A percentile compares a stretch with the other conserved stretches of the same genome.
These are phyloP conservation scores for Aurantiochytrium sp. DNA, from an alignment of 108 stramenopile species.

Conservation along the genomic window DNA sequence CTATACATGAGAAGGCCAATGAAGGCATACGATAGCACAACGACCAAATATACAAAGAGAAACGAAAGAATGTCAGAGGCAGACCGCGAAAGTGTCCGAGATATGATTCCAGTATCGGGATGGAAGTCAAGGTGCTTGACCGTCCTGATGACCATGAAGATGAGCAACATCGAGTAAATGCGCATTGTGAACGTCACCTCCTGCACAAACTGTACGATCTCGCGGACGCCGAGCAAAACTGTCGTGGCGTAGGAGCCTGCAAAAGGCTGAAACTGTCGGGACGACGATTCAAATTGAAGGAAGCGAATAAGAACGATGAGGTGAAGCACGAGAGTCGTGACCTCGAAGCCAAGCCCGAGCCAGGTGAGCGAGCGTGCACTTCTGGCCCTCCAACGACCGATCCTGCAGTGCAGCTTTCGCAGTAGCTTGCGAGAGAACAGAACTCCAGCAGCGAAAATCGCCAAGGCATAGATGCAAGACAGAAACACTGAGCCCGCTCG, in stretches of 20 bases:
- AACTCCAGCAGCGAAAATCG: background rate
- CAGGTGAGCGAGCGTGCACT: background rate
- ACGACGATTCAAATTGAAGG: background rate
- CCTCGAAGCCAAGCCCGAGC: background rate
- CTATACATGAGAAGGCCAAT: background rate
- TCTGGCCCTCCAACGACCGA: background rate
- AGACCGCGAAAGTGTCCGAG: background rate
- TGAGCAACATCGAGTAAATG: background rate
- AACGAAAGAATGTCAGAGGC: background rate
- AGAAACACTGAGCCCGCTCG: background rate
- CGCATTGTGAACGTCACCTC: background rate
- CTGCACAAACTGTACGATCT: background rate
- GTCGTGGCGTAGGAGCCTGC: no score
- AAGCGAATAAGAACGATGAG: background rate
- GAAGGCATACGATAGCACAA: background rate
- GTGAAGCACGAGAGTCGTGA: background rate
- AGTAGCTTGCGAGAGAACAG: background rate
- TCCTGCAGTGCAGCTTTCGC: background rate
- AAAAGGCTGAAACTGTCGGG: background rate
- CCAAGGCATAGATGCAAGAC: background rate
- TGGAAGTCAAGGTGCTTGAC: background rate
- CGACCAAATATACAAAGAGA: background rate
- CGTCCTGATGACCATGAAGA: background rate
- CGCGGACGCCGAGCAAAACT: background rate
- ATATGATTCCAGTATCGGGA: background rate